A percentile compares a stretch with the other conserved stretches of the same genome.
Evolutionary conservation across 164 flowering plant genomes (phyloP).

Genomic region (Aristolochia californica): DNA sequence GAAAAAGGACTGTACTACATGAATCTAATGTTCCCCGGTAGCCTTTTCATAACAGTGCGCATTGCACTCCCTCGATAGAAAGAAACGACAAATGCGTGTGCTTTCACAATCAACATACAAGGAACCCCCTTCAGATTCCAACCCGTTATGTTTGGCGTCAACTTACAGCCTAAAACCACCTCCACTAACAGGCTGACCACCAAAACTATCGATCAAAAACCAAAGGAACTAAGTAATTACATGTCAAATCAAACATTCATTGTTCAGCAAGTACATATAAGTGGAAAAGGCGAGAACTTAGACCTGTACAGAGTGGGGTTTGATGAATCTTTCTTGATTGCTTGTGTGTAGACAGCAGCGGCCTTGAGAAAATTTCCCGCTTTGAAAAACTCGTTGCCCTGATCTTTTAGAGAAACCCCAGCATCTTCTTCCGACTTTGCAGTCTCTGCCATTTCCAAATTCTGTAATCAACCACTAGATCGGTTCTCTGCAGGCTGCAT

Average conservation of each 20-base stretch:
- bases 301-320: slow-evolving; percentile 90
- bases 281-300: background rate
- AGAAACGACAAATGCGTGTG: background rate
- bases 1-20: background rate
- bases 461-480: background rate
- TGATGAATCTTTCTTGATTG: slow-evolving; percentile 76
- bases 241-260: background rate
- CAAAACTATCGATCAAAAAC: background rate
- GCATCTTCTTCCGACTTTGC: slow-evolving; percentile 12
- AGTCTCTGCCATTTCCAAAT: slow-evolving; percentile 1
- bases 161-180: background rate
- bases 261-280: background rate
- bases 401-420: slow-evolving; percentile 48
- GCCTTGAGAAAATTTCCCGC: slow-evolving; percentile 91
- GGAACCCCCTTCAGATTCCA: background rate
- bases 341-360: slow-evolving; percentile 92
- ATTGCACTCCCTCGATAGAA: background rate
- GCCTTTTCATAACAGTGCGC: background rate
- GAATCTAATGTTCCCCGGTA: background rate
- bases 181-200: background rate
- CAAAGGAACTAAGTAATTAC: background rate
- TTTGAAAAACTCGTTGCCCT: slow-evolving; percentile 86
- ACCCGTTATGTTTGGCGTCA: background rate
- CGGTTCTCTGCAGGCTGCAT: background rate
- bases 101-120: background rate